Percentiles rank a stretch among this genome's conserved stretches.
Conservation (phyloP, 2,329 filamentous ascomycete genomes). For the Dothistroma pini region DNA sequence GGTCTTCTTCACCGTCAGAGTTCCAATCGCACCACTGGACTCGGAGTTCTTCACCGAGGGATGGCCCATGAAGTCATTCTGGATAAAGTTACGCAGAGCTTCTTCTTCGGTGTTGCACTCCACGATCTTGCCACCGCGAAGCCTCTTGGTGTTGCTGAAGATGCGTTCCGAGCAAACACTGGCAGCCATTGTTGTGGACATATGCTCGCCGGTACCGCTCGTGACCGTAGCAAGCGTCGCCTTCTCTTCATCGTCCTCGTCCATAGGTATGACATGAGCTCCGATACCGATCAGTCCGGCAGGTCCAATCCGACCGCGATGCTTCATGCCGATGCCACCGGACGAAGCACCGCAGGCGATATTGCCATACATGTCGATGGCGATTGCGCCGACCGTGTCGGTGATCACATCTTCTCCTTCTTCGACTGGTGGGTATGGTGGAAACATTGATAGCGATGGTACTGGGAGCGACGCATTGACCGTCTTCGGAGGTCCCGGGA, state of each 20-base stretch:
- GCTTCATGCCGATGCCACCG: conserved; percentile 98
- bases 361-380: conserved; percentile 76
- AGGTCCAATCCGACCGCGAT: conserved; percentile 83
- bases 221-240: conserved; percentile 78
- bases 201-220: conserved; percentile 95
- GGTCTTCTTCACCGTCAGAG: conserved; percentile 85
- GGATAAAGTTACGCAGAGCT: conserved; percentile 71
- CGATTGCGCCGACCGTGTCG: conserved; percentile 95
- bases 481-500: not conserved
- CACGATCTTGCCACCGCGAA: conserved; percentile 55
- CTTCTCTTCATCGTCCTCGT: conserved; percentile 64
- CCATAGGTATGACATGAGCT: conserved; percentile 78
- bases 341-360: conserved; percentile 96
- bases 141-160: conserved; percentile 62
- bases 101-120: conserved; percentile 54
- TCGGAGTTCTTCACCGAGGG: conserved; percentile 76
- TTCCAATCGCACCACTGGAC: conserved; percentile 82
- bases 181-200: conserved; percentile 92
- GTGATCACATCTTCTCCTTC: conserved; percentile 62
- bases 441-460: not conserved
- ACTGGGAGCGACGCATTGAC: not conserved
- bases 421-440: not conserved
- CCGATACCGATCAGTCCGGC: conserved; percentile 91
- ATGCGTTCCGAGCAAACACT: conserved; percentile 81
- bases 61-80: conserved; percentile 89